Evolutionary conservation across 805 yeast genomes (phyloP), one percentile per base, ranked within the genome.

Genomic region (Metschnikowia lachancei): DNA sequence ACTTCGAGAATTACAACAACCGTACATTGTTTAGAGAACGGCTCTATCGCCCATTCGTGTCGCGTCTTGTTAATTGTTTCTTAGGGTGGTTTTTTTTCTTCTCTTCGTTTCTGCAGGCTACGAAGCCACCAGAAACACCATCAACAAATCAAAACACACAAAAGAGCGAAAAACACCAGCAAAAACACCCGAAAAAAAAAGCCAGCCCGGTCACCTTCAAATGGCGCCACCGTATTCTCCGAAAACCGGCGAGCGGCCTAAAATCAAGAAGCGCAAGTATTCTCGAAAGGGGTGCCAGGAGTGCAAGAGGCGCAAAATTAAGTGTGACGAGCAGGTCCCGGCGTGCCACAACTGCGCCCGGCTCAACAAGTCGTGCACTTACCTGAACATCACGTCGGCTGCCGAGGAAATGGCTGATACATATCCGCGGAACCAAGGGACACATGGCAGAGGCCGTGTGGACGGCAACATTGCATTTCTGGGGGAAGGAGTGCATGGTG

Each of bases 271-370:
- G 56, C 49, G 75, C 17, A 69, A 67, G 52, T 70, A 70, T 52
- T 61, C 68, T 37, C 57, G 75, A 14, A 65, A 61, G 5, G 76
- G 76, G 12, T 71, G 76, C 53, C 56, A 54, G n/a, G 75, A 71
- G 55, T 71, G 76, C 58, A 70, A 70, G 47, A 56, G 76, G 35
- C 60, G 76, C 35, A 70, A 70, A 51, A 70, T 69, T 62, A 71
- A 71, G 51, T 71, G 76, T 49, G 76, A 71, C 52, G 76, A 71
- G 51, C 56, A 54, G 3, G 59, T 61, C 45, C 75, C 75, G 4
- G 55, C 44, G 36, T 71, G 76, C 51, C 37, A 47, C 50, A 67
- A 70, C 50, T 70, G 76, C 50, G 45, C 68, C 24, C 53, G 71
- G 19, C 58, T 69, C 31, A 60, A 57, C 35, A 70, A 69, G 46